Evolutionary conservation across 345 rosid genomes (phyloP), one percentile per base, ranked within the genome.

Genomic region (Firmiana major): DNA sequence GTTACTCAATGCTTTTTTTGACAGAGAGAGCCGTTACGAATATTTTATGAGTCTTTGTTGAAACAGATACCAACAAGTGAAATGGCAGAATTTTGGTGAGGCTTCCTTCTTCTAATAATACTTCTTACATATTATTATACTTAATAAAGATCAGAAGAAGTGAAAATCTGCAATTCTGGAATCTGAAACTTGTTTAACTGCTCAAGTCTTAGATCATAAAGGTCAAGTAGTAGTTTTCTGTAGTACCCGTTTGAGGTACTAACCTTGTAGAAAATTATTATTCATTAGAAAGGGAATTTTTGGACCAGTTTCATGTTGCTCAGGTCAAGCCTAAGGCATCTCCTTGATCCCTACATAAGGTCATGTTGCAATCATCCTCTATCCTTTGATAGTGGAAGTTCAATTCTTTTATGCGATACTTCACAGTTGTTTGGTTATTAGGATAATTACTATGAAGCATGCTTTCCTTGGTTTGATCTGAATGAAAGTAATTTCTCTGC

Each of bases 21-120:
- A 31, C 89, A 95, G 99, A 93, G 99, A 73, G 99, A 95, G 74
- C 98, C 99, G 7, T 81, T 95, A 77, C 87, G 99, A 87, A 92
- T 93, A 85, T 93, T 93, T 77, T 93, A 96, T 19, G 97, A 93
- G 86, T 92, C 98, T 0, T 86, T 96, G 65, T 93, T 88, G 0
- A 85, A 90, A 75, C 99, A 93, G 82, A 91, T 88, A 75, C 98
- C 99, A 17, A 79, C 86, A 0, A 96, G 97, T 75, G 97, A 96
- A 84, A 93, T 96, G 98, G 98, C 98, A 46, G 98, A 91, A 84
- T 91, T 92, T 85, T 96, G 98, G 98, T 96, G 77, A 86, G 88
- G 60, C 76, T 74, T 76, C 80, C 60, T 48, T 73, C 49, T 48
- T 46, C 17, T 75, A 28, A 17, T 28, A 62, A 62, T 15, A 62